Evolutionary conservation across 2,329 filamentous ascomycete genomes (phyloP), one percentile per base, ranked within the genome.

Genomic region (Penicillium crustosum): DNA sequence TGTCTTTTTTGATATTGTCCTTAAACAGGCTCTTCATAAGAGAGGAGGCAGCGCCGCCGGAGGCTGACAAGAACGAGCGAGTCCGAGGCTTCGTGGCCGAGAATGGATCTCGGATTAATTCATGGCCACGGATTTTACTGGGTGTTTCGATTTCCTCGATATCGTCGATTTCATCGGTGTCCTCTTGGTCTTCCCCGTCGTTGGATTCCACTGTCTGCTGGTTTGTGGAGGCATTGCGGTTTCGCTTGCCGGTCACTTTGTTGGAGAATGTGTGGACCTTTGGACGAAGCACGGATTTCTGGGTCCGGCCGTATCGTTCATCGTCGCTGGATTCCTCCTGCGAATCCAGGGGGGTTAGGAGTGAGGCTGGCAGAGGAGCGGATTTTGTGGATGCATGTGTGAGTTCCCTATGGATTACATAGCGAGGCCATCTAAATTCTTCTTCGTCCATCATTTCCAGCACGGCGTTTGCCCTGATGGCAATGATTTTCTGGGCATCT

Each of bases 241-340:
- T 75, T 39, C 76, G 73, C 61, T 78, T 79, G 39, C 76, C 75
- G 23, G 72, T 74, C 43, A 73, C 67, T 57, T 77, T 78, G 2
- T 70, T 69, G 12, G 77, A 77, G 19, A 74, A 63, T 4, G 72
- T 68, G 52, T 67, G 71, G n/a, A 68, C 55, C 52, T 77, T 79
- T 1, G 78, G 78, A 7, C 78, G 76, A 13, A 80, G 69, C 3
- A 80, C 74, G 2, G 78, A 80, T 63, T 78, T 79, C 53, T 72
- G 72, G 35, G 71, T 70, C 53, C 73, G 67, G 33, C 69, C 65
- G 58, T 73, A 68, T 7, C 65, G 67, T 33, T 71, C 70, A 41
- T 75, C 67, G 10, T 65, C 66, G 35, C 73, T 74, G 7, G 72
- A 69, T 29, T 67, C 68, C n/a, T 69, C 71, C 25, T 72, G 66